phyloP scores from a whole-genome alignment of 1,284 basidiomycete species.

The Puccinia polysora region DNA sequence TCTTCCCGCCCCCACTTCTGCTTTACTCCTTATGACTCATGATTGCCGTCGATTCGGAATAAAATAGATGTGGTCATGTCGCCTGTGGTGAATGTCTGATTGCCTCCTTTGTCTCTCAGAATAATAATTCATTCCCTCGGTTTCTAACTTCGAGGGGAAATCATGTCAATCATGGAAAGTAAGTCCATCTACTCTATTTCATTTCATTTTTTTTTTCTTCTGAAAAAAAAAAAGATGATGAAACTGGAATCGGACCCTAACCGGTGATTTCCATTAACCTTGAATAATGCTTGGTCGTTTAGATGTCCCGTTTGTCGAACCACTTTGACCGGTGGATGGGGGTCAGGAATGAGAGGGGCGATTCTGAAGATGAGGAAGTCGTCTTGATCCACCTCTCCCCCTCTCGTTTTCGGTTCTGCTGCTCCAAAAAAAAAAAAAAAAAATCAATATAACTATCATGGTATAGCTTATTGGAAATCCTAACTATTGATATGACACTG shows the following conservation, averaged over 20 bases:
- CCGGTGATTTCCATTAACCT: not conserved
- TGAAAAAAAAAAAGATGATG: too few species aligned
- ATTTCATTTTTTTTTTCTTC: not conserved
- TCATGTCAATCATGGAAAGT: conserved; percentile 29
- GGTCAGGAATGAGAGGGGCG: conserved; percentile 21
- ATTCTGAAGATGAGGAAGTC: conserved; percentile 30
- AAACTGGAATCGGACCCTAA: not conserved
- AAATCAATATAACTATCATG: too few species aligned
- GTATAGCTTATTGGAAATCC: too few species aligned
- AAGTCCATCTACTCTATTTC: not conserved
- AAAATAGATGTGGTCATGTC: conserved; percentile 35
- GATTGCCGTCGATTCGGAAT: not conserved
- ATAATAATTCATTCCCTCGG: not conserved
- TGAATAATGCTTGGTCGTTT: not conserved
- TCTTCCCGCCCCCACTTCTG: not conserved
- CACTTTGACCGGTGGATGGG: conserved; percentile 26
- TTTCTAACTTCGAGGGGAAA: not conserved
- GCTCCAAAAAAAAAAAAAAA: too few species aligned
- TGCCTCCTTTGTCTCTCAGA: conserved; percentile 23
- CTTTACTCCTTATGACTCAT: not conserved
- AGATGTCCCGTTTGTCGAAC: conserved; percentile 42
- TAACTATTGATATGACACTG: too few species aligned
- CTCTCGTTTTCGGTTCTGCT: too few species aligned
- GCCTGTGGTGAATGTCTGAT: conserved; percentile 34
- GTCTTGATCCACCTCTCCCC: too few species aligned